Evolutionary conservation across 139 green algal species (phyloP).

Genomic region (Picochlorum sp.): DNA sequence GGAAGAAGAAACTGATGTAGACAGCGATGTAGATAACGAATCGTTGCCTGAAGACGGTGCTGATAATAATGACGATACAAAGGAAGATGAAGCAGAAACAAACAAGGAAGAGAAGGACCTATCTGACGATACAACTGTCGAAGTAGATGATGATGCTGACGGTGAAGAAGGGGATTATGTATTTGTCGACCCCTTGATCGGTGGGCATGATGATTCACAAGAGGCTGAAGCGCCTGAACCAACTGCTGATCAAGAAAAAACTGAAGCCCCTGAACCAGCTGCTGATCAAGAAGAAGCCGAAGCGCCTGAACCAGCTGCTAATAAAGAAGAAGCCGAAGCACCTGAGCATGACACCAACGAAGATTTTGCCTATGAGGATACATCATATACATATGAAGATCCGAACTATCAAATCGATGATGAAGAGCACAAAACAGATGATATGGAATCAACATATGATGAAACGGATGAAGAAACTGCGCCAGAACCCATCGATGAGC

Average conservation of each 20-base stretch:
- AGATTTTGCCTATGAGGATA: too few species aligned
- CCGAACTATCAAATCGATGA: too few species aligned
- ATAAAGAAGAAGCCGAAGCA: neutral
- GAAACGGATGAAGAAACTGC: too few species aligned
- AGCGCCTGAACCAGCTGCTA: neutral
- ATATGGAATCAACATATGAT: too few species aligned
- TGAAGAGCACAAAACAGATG: too few species aligned
- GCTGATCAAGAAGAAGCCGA: neutral
- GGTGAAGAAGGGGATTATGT: neutral
- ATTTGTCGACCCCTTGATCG: neutral
- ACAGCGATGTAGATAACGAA: neutral
- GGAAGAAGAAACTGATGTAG: neutral
- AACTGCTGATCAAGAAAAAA: neutral
- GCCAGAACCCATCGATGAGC: neutral
- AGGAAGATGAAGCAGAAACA: neutral
- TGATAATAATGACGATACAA: neutral
- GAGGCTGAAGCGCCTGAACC: conserved; percentile 1
- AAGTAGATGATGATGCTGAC: neutral
- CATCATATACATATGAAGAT: too few species aligned
- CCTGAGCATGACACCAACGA: too few species aligned
- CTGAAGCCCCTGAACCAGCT: neutral
- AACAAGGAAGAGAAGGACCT: neutral
- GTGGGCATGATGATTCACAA: neutral
- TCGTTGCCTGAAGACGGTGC: neutral
- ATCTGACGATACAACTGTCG: neutral